Percentiles rank a stretch among this genome's conserved stretches.
Evolutionary conservation across 2,329 filamentous ascomycete species (phyloP).

Genomic region (Penicillium fuscoglaucum): DNA sequence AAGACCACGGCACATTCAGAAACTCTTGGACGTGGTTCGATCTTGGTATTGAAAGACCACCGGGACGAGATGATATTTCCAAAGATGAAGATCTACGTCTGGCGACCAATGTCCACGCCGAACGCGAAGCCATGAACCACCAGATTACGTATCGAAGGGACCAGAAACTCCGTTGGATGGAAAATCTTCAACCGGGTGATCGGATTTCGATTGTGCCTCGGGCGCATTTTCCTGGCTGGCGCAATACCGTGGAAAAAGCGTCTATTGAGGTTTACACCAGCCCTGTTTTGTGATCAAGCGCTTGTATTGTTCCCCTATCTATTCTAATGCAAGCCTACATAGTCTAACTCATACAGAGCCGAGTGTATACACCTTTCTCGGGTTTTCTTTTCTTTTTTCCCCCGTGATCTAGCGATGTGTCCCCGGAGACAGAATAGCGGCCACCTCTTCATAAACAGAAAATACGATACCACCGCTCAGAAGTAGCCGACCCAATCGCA

Average conservation of each 20-base stretch:
- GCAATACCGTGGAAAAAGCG: slow-evolving; percentile 5
- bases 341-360: neutral
- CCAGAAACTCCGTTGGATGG: neutral
- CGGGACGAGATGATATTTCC: neutral
- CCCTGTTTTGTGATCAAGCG: neutral
- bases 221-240: slow-evolving; percentile 9
- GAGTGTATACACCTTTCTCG: too few relatives aligned
- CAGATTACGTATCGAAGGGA: neutral
- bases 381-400: too few relatives aligned
- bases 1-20: slow-evolving; percentile 1
- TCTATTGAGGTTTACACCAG: slow-evolving; percentile 12
- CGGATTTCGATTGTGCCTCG: slow-evolving; percentile 5
- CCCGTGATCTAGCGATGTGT: neutral
- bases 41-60: slow-evolving; percentile 1
- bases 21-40: slow-evolving; percentile 17
- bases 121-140: neutral
- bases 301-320: neutral
- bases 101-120: slow-evolving; percentile 11
- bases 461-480: slow-evolving; percentile 68
- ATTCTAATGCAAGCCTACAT: neutral
- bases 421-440: slow-evolving; percentile 49
- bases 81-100: neutral
- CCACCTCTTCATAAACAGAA: slow-evolving; percentile 61
- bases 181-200: slow-evolving; percentile 4
- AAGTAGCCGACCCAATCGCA: slow-evolving; percentile 64